phyloP scores from a whole-genome alignment of 2,329 filamentous ascomycete genomes.

The Gliomastix tumulicola region DNA sequence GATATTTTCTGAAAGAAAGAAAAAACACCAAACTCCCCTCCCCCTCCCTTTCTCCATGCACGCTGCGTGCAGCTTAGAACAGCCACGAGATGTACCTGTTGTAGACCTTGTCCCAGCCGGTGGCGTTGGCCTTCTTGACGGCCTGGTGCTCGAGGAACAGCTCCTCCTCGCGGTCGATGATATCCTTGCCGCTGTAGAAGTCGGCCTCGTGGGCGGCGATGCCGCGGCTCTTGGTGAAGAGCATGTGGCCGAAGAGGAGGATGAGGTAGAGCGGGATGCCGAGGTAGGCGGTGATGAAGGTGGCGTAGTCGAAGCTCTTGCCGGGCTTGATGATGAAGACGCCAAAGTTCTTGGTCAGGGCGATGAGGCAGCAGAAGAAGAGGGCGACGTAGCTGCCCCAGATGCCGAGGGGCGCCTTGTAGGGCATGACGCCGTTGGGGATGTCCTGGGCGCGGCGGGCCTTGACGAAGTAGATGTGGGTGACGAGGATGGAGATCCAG shows the following conservation, averaged over 20 bases:
- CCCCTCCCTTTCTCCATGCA: too few species aligned
- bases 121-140: conserved; percentile 14
- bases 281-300: conserved; percentile 70
- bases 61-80: too few species aligned
- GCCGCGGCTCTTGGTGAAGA: conserved; percentile 43
- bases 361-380: conserved; percentile 64
- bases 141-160: conserved; percentile 49
- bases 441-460: conserved; percentile 56
- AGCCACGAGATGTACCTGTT: conserved; percentile 28
- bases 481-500: conserved; percentile 62
- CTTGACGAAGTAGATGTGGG: conserved; percentile 60
- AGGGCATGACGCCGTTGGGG: conserved; percentile 48
- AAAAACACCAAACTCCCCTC: too few species aligned
- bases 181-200: conserved; percentile 66
- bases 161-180: conserved; percentile 66
- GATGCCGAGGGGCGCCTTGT: conserved; percentile 64
- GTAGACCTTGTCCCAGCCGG: conserved; percentile 24
- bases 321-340: conserved; percentile 56
- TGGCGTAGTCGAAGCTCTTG: conserved; percentile 61
- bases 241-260: conserved; percentile 63
- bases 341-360: conserved; percentile 76
- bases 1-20: too few species aligned
- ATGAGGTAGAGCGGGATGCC: conserved; percentile 70
- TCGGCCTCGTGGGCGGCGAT: conserved; percentile 55
- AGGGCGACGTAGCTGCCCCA: conserved; percentile 63